phyloP scores from a whole-genome alignment of 805 yeast genomes.

The Candida boidinii region DNA sequence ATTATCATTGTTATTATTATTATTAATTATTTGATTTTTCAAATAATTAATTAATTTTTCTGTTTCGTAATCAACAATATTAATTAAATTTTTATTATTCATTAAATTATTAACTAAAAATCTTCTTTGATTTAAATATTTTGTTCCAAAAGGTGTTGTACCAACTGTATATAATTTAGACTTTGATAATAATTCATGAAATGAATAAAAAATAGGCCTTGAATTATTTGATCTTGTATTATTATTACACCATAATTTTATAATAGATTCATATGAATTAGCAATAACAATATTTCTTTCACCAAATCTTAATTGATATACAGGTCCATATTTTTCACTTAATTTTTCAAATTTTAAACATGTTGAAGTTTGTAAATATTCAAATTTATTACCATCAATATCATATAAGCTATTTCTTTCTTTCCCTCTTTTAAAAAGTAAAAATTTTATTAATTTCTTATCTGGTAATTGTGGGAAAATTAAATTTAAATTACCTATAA shows the following conservation, averaged over 20 bases:
- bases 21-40: slow-evolving; percentile 5
- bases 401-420: too few relatives aligned
- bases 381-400: too few relatives aligned
- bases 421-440: too few relatives aligned
- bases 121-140: slow-evolving; percentile 40
- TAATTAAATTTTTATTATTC: slow-evolving; percentile 28
- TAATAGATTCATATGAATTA: slow-evolving; percentile 51
- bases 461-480: slow-evolving; percentile 20
- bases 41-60: slow-evolving; percentile 4
- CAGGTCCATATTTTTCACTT: slow-evolving; percentile 30
- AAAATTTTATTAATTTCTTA: too few relatives aligned
- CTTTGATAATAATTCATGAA: slow-evolving; percentile 51
- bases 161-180: slow-evolving; percentile 57
- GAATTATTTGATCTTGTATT: slow-evolving; percentile 50
- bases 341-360: slow-evolving; percentile 38
- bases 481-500: slow-evolving; percentile 17
- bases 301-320: slow-evolving; percentile 62
- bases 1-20: slow-evolving; percentile 7
- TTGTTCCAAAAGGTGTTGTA: slow-evolving; percentile 48
- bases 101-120: slow-evolving; percentile 33
- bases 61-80: slow-evolving; percentile 7
- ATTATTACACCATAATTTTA: slow-evolving; percentile 40
- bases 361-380: slow-evolving; percentile 25
- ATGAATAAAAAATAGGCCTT: slow-evolving; percentile 58
- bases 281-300: slow-evolving; percentile 49